Percentiles rank a stretch among this genome's conserved stretches.
Evolutionary conservation across 306 rosid species (phyloP).

Genomic region (Lathyrus aphaca): DNA sequence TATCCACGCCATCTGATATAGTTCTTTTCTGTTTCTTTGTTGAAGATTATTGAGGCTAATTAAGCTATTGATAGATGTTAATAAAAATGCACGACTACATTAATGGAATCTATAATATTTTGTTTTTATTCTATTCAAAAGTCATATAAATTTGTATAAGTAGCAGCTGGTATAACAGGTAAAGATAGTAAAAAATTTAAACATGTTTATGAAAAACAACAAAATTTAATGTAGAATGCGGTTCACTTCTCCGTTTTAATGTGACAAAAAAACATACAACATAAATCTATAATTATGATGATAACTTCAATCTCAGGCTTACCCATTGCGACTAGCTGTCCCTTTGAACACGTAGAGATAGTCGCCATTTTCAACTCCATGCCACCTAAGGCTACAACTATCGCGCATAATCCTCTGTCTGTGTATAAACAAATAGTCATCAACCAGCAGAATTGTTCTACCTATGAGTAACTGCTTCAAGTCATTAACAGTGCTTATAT

Average conservation of each 20-base stretch:
- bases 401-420: slow-evolving; percentile 89
- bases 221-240: slow-evolving; percentile 3
- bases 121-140: neutral
- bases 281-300: neutral
- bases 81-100: slow-evolving; percentile 5
- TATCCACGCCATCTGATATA: neutral
- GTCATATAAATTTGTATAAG: slow-evolving; percentile 12
- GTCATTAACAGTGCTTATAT: slow-evolving; percentile 60
- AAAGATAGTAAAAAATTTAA: neutral
- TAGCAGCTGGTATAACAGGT: neutral
- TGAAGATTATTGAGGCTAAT: neutral
- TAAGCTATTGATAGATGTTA: slow-evolving; percentile 9
- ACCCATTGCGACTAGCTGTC: slow-evolving; percentile 52
- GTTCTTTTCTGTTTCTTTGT: neutral
- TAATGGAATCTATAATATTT: neutral
- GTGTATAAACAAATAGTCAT: slow-evolving; percentile 85
- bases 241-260: neutral
- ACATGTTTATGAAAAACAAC: neutral
- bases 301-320: slow-evolving; percentile 11
- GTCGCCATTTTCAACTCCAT: slow-evolving; percentile 88
- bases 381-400: slow-evolving; percentile 77
- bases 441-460: slow-evolving; percentile 60
- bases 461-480: slow-evolving; percentile 62
- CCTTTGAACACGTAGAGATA: slow-evolving; percentile 76
- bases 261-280: neutral